Conservation (phyloP, 2,329 filamentous ascomycete genomes). For the Colletotrichum musae region DNA sequence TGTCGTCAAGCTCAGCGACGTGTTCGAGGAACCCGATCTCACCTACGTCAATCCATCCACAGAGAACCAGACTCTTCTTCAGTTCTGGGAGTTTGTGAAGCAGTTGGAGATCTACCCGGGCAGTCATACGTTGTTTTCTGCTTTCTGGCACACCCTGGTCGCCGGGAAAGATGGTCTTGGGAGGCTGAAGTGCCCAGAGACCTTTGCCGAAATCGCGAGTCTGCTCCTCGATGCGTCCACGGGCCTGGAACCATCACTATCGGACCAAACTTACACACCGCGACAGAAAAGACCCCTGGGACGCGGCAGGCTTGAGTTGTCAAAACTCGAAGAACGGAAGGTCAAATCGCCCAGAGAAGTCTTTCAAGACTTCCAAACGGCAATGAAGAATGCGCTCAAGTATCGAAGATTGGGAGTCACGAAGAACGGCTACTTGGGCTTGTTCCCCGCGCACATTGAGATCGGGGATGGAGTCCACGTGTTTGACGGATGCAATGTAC, state of each 20-base stretch:
- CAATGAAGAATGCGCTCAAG: conserved; percentile 9
- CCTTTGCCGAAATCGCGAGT: conserved; percentile 19
- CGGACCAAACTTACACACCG: conserved; percentile 10
- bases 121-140: not conserved
- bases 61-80: not conserved
- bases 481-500: conserved; percentile 43
- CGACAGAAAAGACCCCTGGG: conserved; percentile 17
- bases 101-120: not conserved
- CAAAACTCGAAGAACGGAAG: not conserved
- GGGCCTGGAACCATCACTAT: conserved; percentile 7
- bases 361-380: not conserved
- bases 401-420: conserved; percentile 11
- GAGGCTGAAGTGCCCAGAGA: not conserved
- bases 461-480: conserved; percentile 44
- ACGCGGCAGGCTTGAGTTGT: conserved; percentile 10
- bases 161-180: conserved; percentile 6
- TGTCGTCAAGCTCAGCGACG: not conserved
- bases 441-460: conserved; percentile 13
- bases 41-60: conserved; percentile 50
- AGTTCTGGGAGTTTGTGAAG: not conserved
- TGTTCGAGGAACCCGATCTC: not conserved
- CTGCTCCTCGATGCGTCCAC: conserved; percentile 26
- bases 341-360: not conserved
- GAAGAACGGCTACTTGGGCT: not conserved
- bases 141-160: conserved; percentile 22